These are phyloP conservation scores for Helotiales sp. DNA, from an alignment of 2,329 filamentous ascomycete genomes.

Conservation along the genomic window DNA sequence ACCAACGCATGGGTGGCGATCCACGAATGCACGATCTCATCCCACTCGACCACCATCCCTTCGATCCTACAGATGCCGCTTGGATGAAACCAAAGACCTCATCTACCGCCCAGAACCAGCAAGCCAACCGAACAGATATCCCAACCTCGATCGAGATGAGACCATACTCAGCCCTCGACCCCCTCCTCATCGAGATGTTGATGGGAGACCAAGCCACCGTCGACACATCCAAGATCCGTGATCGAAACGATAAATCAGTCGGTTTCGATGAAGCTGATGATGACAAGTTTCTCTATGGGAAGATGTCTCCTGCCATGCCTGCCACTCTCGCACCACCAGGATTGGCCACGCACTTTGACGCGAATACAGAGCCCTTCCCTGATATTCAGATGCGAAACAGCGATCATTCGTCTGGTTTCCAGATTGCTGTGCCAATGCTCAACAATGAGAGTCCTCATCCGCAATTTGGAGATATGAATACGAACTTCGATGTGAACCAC, in stretches of 20 bases:
- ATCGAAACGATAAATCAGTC: background rate
- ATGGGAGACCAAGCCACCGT: background rate
- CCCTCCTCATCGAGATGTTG: background rate
- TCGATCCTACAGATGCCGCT: background rate
- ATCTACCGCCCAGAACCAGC: background rate
- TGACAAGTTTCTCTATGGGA: background rate
- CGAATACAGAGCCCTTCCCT: background rate
- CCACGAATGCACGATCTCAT: slow-evolving; percentile 4
- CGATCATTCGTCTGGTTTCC: background rate
- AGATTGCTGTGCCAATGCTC: background rate
- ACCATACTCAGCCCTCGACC: background rate
- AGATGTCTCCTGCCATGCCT: background rate
- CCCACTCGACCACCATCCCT: slow-evolving; percentile 9
- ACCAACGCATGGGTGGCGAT: slow-evolving; percentile 11
- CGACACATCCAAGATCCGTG: background rate
- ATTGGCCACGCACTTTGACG: too few species aligned
- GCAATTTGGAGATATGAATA: too few species aligned
- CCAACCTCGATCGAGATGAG: background rate
- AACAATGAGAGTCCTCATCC: background rate
- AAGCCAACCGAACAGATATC: background rate
- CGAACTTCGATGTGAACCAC: background rate
- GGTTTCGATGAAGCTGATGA: background rate
- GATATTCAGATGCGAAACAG: background rate
- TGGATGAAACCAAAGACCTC: background rate
- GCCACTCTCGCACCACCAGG: too few species aligned